Evolutionary conservation across 495 filamentous ascomycete genomes (phyloP).

Genomic region (Letharia columbiana): DNA sequence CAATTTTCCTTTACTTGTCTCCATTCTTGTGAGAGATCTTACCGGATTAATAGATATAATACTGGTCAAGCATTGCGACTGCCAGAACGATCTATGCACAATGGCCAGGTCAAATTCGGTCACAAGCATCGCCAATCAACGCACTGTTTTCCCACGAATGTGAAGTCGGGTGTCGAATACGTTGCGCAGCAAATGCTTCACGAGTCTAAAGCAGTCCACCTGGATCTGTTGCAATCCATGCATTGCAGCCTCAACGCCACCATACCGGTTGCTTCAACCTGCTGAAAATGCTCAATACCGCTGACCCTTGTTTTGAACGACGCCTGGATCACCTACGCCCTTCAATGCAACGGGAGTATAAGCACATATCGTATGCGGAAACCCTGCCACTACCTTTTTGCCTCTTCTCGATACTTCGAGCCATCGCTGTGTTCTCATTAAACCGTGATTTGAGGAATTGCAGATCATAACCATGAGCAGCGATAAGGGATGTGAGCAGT

Average conservation of each 20-base stretch:
- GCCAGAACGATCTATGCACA: not conserved
- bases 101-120: not conserved
- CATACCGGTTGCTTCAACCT: not conserved
- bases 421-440: not conserved
- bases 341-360: not conserved
- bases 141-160: not conserved
- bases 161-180: not conserved
- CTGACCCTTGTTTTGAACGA: not conserved
- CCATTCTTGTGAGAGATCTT: not conserved
- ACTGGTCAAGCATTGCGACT: not conserved
- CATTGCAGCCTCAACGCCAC: conserved; percentile 2
- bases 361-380: not conserved
- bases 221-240: not conserved
- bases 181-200: conserved; percentile 2
- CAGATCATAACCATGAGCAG: not conserved
- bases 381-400: not conserved
- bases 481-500: not conserved
- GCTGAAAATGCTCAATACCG: not conserved
- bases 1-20: not conserved
- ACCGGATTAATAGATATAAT: not conserved
- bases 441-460: not conserved
- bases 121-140: not conserved
- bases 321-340: not conserved
- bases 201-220: not conserved
- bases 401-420: not conserved